Evolutionary conservation across 176 grass and related monocot genomes (phyloP).

Genomic region (Pharus latifolius): DNA sequence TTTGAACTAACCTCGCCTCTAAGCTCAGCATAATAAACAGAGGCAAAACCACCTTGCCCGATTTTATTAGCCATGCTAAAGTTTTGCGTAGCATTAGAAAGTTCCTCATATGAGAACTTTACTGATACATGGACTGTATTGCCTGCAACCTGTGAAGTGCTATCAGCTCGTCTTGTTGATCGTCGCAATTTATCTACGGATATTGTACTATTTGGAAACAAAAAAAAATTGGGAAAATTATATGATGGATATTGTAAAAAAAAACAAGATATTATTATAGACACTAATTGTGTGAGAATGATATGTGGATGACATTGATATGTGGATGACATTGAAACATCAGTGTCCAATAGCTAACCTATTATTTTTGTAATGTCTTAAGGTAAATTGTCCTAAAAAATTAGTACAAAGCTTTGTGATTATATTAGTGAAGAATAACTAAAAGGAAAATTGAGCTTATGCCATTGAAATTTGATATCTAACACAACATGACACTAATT

Average conservation of each 20-base stretch:
- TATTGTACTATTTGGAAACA: conserved; percentile 13
- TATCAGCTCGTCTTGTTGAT: conserved; percentile 20
- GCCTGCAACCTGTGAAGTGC: conserved; percentile 35
- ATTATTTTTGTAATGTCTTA: too few species aligned
- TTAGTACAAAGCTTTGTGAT: not conserved
- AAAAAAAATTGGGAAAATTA: conserved; percentile 14
- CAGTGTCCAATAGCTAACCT: too few species aligned
- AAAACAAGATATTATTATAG: too few species aligned
- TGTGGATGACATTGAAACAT: too few species aligned
- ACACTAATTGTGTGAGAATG: too few species aligned
- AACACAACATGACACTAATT: too few species aligned
- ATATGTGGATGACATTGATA: too few species aligned
- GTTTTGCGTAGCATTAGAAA: conserved; percentile 68
- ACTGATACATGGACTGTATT: conserved; percentile 84
- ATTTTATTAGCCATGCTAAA: conserved; percentile 96
- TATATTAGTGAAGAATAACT: not conserved
- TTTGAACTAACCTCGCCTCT: conserved; percentile 80
- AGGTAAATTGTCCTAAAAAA: too few species aligned
- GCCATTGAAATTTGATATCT: too few species aligned
- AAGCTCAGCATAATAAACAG: conserved; percentile 74
- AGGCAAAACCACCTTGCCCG: conserved; percentile 77
- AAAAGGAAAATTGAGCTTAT: too few species aligned
- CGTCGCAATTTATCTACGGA: conserved; percentile 20
- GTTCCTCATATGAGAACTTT: conserved; percentile 87
- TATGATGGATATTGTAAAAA: too few species aligned